These are phyloP conservation scores for Entomophthora muscae DNA, from an alignment of 371 early-diverging fungal species.

Conservation along the genomic window DNA sequence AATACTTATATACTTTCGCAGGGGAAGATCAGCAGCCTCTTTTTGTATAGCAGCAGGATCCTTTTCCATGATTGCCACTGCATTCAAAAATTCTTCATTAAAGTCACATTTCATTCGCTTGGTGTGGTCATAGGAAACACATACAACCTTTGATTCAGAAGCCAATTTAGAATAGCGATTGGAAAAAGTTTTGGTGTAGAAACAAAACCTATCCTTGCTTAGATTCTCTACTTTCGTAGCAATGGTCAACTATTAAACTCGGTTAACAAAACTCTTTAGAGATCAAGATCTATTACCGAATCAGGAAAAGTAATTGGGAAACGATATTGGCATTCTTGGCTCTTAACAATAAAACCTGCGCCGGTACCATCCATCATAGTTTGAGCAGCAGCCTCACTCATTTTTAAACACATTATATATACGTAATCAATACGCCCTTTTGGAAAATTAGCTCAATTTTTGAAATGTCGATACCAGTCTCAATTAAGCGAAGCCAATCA, in stretches of 20 bases:
- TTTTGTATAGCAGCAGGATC: neutral
- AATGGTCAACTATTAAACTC: constrained; percentile 7
- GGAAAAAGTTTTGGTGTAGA: constrained; percentile 7
- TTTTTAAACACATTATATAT: neutral
- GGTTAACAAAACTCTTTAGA: neutral
- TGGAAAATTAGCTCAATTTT: neutral
- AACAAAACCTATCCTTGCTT: constrained; percentile 4
- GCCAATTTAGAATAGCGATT: neutral
- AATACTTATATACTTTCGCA: neutral
- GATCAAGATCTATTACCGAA: neutral
- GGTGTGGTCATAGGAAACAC: constrained; percentile 7
- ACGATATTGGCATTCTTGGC: constrained; percentile 3
- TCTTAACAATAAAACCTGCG: constrained; percentile 7
- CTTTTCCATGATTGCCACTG: neutral
- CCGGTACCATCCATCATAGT: neutral
- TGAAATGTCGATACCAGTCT: constrained; percentile 2
- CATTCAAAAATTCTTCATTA: neutral
- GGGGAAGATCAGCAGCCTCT: neutral
- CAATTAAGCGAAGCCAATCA: constrained; percentile 7
- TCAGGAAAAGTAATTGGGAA: constrained; percentile 9
- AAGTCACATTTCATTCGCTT: constrained; percentile 3
- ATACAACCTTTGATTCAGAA: constrained; percentile 4
- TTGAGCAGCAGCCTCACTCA: neutral
- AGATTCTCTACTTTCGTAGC: constrained; percentile 7
- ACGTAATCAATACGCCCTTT: constrained; percentile 7